Percentiles rank a stretch among this genome's conserved stretches.
Conservation (phyloP, 1,284 basidiomycete species). For the Anthracocystis walkeri region DNA sequence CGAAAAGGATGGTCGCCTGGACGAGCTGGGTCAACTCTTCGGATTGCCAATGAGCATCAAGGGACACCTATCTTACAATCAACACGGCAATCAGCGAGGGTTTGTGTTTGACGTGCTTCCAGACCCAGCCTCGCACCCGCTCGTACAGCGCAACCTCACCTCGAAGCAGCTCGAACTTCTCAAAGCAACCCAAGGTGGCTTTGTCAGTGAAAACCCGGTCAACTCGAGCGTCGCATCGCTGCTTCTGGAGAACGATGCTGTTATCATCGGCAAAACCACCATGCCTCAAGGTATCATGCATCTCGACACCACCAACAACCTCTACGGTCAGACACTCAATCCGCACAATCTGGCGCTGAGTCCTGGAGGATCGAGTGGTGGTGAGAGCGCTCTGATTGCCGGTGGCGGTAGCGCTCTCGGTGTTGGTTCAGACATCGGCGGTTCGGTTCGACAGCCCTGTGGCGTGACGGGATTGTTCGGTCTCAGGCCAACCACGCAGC, state of each 20-base stretch:
- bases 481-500: constrained; percentile 38
- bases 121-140: constrained; percentile 22
- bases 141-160: constrained; percentile 25
- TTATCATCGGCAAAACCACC: constrained; percentile 54
- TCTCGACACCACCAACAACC: constrained; percentile 50
- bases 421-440: constrained; percentile 53
- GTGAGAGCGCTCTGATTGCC: constrained; percentile 48
- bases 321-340: constrained; percentile 57
- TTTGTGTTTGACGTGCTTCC: constrained; percentile 55
- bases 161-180: constrained; percentile 19
- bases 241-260: constrained; percentile 39
- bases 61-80: constrained; percentile 40
- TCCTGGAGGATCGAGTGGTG: constrained; percentile 53
- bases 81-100: constrained; percentile 50
- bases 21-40: constrained; percentile 38
- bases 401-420: constrained; percentile 40
- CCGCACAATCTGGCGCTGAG: constrained; percentile 52
- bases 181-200: constrained; percentile 30
- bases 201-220: constrained; percentile 18
- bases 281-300: constrained; percentile 63
- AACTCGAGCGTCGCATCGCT: constrained; percentile 31
- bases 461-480: constrained; percentile 46
- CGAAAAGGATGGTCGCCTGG: constrained; percentile 16
- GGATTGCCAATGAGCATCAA: constrained; percentile 57
- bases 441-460: constrained; percentile 48